Percentiles rank a stretch among this genome's conserved stretches.
These are phyloP conservation scores for Malassezia nana DNA, from an alignment of 1,284 basidiomycete genomes.

Conservation along the genomic window DNA sequence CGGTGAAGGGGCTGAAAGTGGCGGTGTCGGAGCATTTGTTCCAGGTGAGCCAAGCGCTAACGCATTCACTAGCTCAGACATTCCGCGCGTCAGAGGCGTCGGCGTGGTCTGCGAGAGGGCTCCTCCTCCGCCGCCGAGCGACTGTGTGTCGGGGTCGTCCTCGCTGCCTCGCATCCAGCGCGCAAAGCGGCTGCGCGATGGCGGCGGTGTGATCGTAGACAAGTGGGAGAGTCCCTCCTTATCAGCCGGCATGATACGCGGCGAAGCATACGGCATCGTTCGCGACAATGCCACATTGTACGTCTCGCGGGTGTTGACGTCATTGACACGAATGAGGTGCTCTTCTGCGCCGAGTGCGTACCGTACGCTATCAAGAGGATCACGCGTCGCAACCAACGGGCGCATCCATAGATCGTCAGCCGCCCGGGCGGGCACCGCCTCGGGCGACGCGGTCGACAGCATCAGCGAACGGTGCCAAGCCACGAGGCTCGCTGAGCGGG, in stretches of 20 bases:
- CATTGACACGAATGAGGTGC: slow-evolving; percentile 39
- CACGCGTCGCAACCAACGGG: background rate
- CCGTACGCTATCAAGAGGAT: slow-evolving; percentile 21
- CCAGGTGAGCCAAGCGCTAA: background rate
- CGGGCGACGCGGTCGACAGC: slow-evolving; percentile 5
- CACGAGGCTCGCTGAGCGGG: background rate
- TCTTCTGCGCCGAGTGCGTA: slow-evolving; percentile 34
- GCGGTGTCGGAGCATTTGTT: background rate
- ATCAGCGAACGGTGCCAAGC: background rate
- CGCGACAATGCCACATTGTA: slow-evolving; percentile 41
- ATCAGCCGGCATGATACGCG: slow-evolving; percentile 15
- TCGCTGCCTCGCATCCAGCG: slow-evolving; percentile 10
- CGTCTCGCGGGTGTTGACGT: slow-evolving; percentile 31
- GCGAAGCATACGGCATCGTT: slow-evolving; percentile 38
- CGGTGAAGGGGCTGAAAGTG: background rate
- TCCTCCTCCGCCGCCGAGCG: background rate
- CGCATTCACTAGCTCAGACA: background rate
- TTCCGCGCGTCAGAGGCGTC: background rate
- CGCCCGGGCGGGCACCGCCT: background rate
- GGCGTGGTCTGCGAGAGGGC: background rate
- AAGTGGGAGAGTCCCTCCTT: background rate
- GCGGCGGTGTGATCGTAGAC: background rate
- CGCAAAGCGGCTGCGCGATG: slow-evolving; percentile 5
- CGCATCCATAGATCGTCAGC: background rate
- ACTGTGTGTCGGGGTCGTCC: slow-evolving; percentile 1